Percentiles rank a stretch among this genome's conserved stretches.
phyloP scores from a whole-genome alignment of 2,329 filamentous ascomycete species.

The Beauveria scarabaeidicola region DNA sequence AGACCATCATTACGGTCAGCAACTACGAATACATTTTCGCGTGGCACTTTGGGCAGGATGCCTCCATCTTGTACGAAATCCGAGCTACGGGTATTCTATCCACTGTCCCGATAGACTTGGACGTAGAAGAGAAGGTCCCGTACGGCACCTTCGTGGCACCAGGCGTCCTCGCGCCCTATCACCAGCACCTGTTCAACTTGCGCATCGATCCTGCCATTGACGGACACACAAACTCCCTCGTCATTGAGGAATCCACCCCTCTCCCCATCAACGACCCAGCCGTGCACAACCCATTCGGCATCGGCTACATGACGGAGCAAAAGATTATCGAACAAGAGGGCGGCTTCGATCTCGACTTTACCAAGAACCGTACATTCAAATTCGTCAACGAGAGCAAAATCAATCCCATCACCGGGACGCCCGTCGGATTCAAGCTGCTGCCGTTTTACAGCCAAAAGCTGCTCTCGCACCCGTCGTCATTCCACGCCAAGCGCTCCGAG shows the following conservation, averaged over 20 bases:
- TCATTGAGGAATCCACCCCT: constrained; percentile 28
- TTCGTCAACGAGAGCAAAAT: constrained; percentile 35
- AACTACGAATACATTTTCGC: constrained; percentile 51
- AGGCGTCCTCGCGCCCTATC: constrained; percentile 55
- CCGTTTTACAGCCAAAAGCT: constrained; percentile 38
- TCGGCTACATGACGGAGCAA: constrained; percentile 35
- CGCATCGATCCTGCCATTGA: constrained; percentile 59
- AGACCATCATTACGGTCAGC: constrained; percentile 53
- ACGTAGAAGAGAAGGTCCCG: constrained; percentile 37
- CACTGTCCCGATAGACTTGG: constrained; percentile 39
- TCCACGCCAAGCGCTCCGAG: constrained; percentile 31
- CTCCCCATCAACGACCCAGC: constrained; percentile 36
- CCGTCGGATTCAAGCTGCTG: constrained; percentile 38
- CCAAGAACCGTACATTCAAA: constrained; percentile 40
- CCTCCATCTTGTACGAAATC: constrained; percentile 28
- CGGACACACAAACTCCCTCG: constrained; percentile 46
- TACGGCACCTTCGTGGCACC: constrained; percentile 55
- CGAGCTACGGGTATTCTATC: constrained; percentile 36
- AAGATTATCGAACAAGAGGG: constrained; percentile 33
- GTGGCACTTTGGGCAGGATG: constrained; percentile 44
- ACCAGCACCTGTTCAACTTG: constrained; percentile 60
- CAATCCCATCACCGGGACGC: constrained; percentile 35
- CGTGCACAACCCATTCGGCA: constrained; percentile 43
- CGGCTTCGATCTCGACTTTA: constrained; percentile 41
- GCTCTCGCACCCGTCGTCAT: constrained; percentile 30